These are phyloP conservation scores for Cercophora newfieldiana DNA, from an alignment of 495 filamentous ascomycete species.

Conservation along the genomic window DNA sequence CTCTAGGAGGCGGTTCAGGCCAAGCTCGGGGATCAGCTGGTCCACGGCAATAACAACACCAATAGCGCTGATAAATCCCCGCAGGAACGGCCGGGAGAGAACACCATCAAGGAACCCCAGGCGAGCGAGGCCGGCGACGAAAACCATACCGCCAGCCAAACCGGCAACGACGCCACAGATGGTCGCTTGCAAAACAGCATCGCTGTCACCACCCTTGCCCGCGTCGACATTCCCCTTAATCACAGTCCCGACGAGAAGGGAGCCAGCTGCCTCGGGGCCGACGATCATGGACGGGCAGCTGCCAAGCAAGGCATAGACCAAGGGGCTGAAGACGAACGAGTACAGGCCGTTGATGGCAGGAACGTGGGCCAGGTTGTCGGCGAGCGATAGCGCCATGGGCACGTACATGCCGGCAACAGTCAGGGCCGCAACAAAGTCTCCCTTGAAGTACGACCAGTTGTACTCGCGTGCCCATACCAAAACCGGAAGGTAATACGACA, in stretches of 20 bases:
- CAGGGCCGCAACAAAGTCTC: conserved; percentile 82
- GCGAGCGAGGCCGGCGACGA: conserved; percentile 76
- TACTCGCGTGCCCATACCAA: conserved; percentile 88
- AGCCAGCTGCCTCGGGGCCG: conserved; percentile 92
- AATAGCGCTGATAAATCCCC: conserved; percentile 95
- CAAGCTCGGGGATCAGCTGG: conserved; percentile 88
- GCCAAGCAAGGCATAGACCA: conserved; percentile 86
- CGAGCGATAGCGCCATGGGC: conserved; percentile 91
- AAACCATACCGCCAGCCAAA: conserved; percentile 81
- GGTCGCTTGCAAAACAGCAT: conserved; percentile 68
- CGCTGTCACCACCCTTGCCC: conserved; percentile 68
- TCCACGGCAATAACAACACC: conserved; percentile 95
- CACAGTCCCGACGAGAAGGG: conserved; percentile 82
- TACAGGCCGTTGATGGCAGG: conserved; percentile 96
- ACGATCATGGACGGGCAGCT: conserved; percentile 92
- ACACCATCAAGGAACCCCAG: conserved; percentile 96
- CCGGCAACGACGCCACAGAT: conserved; percentile 89
- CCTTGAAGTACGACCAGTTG: conserved; percentile 72
- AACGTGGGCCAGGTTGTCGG: conserved; percentile 91
- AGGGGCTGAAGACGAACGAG: conserved; percentile 86
- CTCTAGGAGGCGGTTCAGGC: conserved; percentile 64
- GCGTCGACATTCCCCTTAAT: conserved; percentile 73
- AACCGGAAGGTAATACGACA: conserved; percentile 91
- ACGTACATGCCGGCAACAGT: conserved; percentile 97
- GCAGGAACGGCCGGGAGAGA: conserved; percentile 83